Evolutionary conservation across 441 rosid genomes (phyloP).

Genomic region (Aquilaria agallochum): DNA sequence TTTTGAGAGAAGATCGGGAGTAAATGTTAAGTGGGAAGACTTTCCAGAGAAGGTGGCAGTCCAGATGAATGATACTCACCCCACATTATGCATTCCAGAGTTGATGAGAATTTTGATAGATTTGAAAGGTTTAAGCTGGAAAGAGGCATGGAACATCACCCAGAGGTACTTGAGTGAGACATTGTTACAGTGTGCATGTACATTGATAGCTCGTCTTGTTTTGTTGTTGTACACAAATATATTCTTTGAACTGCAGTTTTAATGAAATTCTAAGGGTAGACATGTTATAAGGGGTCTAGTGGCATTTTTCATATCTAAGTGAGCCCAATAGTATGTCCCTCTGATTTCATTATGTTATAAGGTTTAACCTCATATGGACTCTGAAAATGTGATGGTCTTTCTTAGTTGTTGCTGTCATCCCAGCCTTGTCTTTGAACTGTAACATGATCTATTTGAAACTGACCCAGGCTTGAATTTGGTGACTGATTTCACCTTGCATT

Average conservation of each 20-base stretch:
- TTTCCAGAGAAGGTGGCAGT: slow-evolving; percentile 91
- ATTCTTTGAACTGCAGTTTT: background rate
- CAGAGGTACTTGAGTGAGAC: slow-evolving; percentile 31
- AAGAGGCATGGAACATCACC: slow-evolving; percentile 68
- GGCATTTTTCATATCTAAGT: too few species aligned
- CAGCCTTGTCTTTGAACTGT: too few species aligned
- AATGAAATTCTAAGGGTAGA: too few species aligned
- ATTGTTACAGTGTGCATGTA: background rate
- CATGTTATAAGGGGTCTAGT: too few species aligned
- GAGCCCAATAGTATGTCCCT: too few species aligned
- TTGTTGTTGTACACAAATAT: background rate
- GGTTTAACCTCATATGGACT: too few species aligned
- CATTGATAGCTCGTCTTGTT: background rate
- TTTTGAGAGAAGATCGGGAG: slow-evolving; percentile 82
- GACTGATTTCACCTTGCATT: slow-evolving; percentile 7
- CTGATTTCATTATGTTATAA: too few species aligned
- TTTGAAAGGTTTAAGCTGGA: slow-evolving; percentile 59
- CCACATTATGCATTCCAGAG: slow-evolving; percentile 74
- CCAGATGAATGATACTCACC: slow-evolving; percentile 94
- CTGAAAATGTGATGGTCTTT: too few species aligned
- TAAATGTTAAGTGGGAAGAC: slow-evolving; percentile 61
- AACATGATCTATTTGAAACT: background rate
- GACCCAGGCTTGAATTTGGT: slow-evolving; percentile 5
- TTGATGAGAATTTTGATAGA: slow-evolving; percentile 62
- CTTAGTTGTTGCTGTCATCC: too few species aligned